Percentiles rank a stretch among this genome's conserved stretches.
Evolutionary conservation across 352 stramenopile genomes (phyloP).

Genomic region (Phytophthora cryptogea): DNA sequence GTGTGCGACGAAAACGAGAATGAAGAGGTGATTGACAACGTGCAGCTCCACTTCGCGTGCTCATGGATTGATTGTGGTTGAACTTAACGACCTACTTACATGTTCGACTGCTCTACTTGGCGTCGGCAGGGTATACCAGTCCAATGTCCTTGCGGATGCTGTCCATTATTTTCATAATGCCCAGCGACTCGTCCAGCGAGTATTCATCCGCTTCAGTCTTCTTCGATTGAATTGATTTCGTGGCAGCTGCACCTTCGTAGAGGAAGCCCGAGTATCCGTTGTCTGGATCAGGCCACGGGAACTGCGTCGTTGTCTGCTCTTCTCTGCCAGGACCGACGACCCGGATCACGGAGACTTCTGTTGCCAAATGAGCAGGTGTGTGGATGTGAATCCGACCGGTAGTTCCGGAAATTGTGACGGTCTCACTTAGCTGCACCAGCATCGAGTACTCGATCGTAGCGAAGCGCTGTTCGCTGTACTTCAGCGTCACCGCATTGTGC

Average conservation of each 20-base stretch:
- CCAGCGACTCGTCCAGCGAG: constrained; percentile 57
- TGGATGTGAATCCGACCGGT: constrained; percentile 74
- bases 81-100: constrained; percentile 11
- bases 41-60: constrained; percentile 1
- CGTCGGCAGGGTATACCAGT: constrained; percentile 42
- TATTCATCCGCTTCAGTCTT: constrained; percentile 51
- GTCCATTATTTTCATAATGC: constrained; percentile 69
- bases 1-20: constrained; percentile 13
- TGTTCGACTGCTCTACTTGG: constrained; percentile 13
- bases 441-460: constrained; percentile 71
- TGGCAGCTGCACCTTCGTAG: constrained; percentile 82
- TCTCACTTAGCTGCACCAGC: constrained; percentile 64
- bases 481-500: constrained; percentile 65
- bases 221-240: constrained; percentile 54
- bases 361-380: constrained; percentile 61
- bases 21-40: constrained; percentile 3
- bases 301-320: constrained; percentile 39
- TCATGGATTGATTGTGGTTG: constrained; percentile 20
- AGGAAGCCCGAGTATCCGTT: constrained; percentile 51
- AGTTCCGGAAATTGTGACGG: constrained; percentile 72
- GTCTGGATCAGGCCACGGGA: constrained; percentile 45
- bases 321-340: constrained; percentile 36
- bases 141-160: constrained; percentile 60
- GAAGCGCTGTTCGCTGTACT: constrained; percentile 62
- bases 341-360: constrained; percentile 49